phyloP scores from a whole-genome alignment of 768 basidiomycete genomes.

The Clitopilus hobsonii region DNA sequence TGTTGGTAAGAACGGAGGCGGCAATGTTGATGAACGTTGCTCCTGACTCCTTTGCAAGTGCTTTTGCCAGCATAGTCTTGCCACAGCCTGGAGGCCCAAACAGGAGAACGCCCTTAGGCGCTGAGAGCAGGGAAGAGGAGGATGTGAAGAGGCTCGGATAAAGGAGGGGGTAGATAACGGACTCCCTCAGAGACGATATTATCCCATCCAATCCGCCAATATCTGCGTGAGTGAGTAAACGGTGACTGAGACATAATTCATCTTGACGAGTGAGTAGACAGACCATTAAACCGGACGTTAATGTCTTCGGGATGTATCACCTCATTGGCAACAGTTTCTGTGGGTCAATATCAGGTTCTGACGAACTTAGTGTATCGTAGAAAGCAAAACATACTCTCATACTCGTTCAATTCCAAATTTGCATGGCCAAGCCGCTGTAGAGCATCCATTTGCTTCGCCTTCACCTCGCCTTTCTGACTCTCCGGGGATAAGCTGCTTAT shows the following conservation, averaged over 20 bases:
- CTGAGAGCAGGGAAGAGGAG: constrained; percentile 76
- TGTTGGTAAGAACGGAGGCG: constrained; percentile 42
- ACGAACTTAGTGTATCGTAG: not conserved
- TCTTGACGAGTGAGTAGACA: constrained; percentile 37
- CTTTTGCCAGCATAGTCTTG: constrained; percentile 99
- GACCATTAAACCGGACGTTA: constrained; percentile 67
- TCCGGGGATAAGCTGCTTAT: constrained; percentile 47
- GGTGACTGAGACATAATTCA: not conserved
- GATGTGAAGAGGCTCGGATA: constrained; percentile 86
- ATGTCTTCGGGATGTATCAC: constrained; percentile 93
- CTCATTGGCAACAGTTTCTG: constrained; percentile 85
- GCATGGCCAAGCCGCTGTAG: constrained; percentile 68
- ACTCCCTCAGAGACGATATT: constrained; percentile 85
- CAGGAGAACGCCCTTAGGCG: constrained; percentile 93
- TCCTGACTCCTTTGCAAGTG: constrained; percentile 93
- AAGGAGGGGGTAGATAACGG: constrained; percentile 90
- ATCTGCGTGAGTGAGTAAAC: constrained; percentile 35
- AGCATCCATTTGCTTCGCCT: constrained; percentile 66
- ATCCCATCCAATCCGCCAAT: constrained; percentile 94
- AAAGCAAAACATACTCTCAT: constrained; percentile 62
- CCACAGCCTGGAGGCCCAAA: constrained; percentile 98
- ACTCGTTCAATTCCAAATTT: constrained; percentile 79
- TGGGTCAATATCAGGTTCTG: constrained; percentile 2
- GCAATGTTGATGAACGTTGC: constrained; percentile 85
- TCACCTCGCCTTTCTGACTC: constrained; percentile 51